Percentiles rank a stretch among this genome's conserved stretches.
Evolutionary conservation across 106 monocot species (phyloP).

Genomic region (Acanthochlamys bracteata): DNA sequence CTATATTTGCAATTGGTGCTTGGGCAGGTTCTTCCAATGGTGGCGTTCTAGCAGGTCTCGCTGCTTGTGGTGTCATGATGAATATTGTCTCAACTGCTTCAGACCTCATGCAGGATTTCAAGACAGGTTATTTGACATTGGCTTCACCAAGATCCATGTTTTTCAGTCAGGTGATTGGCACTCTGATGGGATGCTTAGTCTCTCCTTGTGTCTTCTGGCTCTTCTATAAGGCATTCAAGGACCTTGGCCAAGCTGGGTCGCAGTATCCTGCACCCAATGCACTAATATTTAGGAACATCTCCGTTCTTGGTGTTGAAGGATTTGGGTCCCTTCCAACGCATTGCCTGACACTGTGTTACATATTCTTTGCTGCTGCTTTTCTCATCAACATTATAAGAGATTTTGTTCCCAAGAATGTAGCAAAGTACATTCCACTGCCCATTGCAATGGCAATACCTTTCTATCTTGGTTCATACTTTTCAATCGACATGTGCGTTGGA

Average conservation of each 20-base stretch:
- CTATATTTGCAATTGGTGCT: constrained; percentile 70
- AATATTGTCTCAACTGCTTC: constrained; percentile 76
- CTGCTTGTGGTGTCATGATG: constrained; percentile 82
- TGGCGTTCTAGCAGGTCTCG: constrained; percentile 70
- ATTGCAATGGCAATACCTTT: constrained; percentile 53
- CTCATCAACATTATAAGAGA: constrained; percentile 21
- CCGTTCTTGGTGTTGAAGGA: constrained; percentile 37
- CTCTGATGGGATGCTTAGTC: constrained; percentile 72
- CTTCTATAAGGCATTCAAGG: constrained; percentile 69
- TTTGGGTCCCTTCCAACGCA: constrained; percentile 29
- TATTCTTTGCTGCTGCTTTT: constrained; percentile 30
- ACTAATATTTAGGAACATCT: constrained; percentile 30
- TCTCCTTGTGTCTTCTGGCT: constrained; percentile 82
- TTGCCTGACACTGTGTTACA: constrained; percentile 33
- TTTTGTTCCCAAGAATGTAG: constrained; percentile 8
- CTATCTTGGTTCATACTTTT: constrained; percentile 34
- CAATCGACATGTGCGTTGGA: constrained; percentile 40
- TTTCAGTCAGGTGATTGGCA: constrained; percentile 73
- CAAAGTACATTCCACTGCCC: constrained; percentile 31
- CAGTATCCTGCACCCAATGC: constrained; percentile 45
- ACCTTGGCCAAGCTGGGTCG: constrained; percentile 23
- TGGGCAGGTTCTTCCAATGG: constrained; percentile 60
- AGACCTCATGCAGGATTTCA: constrained; percentile 87
- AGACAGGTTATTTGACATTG: constrained; percentile 79
- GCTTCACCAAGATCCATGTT: constrained; percentile 90